phyloP scores from a whole-genome alignment of 768 basidiomycete species.

The Dentipellis fragilis region DNA sequence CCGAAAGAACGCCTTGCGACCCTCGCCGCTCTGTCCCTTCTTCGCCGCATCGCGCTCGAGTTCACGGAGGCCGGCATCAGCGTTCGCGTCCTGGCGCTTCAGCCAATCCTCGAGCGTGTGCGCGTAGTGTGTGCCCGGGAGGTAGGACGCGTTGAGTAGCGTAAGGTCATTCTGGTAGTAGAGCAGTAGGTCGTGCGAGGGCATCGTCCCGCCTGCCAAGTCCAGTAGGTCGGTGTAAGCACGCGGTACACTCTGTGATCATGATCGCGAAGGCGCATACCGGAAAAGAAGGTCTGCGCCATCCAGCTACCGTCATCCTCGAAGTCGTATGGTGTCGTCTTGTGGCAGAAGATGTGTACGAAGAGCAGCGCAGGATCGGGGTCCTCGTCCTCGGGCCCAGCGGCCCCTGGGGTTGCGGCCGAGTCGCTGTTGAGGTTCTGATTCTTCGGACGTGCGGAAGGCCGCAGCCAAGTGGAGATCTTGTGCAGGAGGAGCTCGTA shows the following conservation, averaged over 20 bases:
- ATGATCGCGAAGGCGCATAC: constrained; percentile 15
- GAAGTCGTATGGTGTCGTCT: constrained; percentile 56
- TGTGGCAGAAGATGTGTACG: constrained; percentile 64
- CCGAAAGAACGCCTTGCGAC: constrained; percentile 50
- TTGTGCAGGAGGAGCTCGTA: constrained; percentile 53
- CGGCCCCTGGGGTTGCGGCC: neutral
- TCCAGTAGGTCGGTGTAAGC: neutral
- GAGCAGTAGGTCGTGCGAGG: constrained; percentile 49
- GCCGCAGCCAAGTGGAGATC: constrained; percentile 53
- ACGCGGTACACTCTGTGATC: neutral
- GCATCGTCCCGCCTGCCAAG: constrained; percentile 56
- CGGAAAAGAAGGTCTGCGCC: constrained; percentile 64
- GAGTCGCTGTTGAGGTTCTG: neutral
- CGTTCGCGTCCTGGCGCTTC: constrained; percentile 42
- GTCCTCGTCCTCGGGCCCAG: constrained; percentile 16
- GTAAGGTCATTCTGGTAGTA: constrained; percentile 61
- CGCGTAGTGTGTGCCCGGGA: constrained; percentile 56
- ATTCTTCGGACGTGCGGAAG: constrained; percentile 16
- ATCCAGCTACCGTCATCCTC: constrained; percentile 66
- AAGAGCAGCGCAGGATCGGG: constrained; percentile 37
- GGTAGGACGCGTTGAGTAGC: constrained; percentile 48
- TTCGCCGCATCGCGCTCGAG: constrained; percentile 37
- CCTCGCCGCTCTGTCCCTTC: constrained; percentile 41
- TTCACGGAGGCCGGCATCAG: constrained; percentile 36
- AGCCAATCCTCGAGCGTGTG: constrained; percentile 61